Base-by-base conservation (phyloP, 2,329 filamentous ascomycete species). In the Myriosclerotinia duriaeana region DNA sequence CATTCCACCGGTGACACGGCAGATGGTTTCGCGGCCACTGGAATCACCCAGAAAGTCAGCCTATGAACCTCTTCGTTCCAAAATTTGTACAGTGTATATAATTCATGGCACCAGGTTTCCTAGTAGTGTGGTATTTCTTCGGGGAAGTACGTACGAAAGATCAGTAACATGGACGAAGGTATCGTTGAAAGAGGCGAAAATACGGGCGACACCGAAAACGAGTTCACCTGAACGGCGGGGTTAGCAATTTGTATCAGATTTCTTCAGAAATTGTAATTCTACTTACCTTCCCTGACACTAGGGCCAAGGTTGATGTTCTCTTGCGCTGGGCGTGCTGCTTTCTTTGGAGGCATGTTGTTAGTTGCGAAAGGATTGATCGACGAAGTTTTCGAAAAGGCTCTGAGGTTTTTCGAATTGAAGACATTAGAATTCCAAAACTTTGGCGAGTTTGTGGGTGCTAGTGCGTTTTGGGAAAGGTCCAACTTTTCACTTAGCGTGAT, bases 1-100 rank as follows among this genome's bases (percentile, higher is more conserved):
- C 95, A 99, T 99, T 80, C 96, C 96, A 86, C 96, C 95, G 78
- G 96, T 99, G 77, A 99, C 94, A 92, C 95, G 93, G 89, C 89
- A 92, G 86, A 99, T 97, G 85, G 96, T 99, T 91, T 99, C 95
- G 84, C 95, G 95, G 85, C 95, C 95, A 85, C 92, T 96, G 85
- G 81, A 86, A 87, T 87, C 84, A 87, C 83, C 84, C 84, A 86
- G 81, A 79, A 81, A 79, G 84, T 89, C 83, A 89, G 87, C 83
- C 82, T 84, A 72, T 80, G 75, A 78, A 78, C 78, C 76, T 76
- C 70, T 75, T 72, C 71, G 42, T 53, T 65, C 53, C 64, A 60
- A 65, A 30, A 44, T 53, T 52, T 44, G 26, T 36, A 22, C 36
- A 44, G 62, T 66, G 58, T 66, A 12, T 62, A 26, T 68, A 22